A percentile compares a stretch with the other conserved stretches of the same genome.
phyloP scores from a whole-genome alignment of 2,329 filamentous ascomycete genomes.

The Kalmusia sp. region DNA sequence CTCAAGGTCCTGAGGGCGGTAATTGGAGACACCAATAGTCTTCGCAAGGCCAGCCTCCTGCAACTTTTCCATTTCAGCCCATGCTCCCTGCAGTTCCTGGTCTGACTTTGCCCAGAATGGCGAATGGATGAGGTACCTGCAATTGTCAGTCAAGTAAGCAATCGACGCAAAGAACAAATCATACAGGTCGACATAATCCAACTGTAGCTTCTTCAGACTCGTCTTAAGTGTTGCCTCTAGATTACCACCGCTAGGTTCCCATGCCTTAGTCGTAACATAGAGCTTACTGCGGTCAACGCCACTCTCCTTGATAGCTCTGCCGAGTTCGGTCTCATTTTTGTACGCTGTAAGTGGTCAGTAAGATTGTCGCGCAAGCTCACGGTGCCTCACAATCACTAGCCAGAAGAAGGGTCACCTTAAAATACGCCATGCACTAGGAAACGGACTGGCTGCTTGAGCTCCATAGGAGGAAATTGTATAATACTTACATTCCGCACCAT shows the following conservation, averaged over 20 bases:
- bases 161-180: slow-evolving; percentile 14
- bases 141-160: not conserved
- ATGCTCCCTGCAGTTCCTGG: slow-evolving; percentile 62
- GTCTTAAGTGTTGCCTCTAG: slow-evolving; percentile 62
- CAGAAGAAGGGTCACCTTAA: too few relatives aligned
- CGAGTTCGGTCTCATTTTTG: slow-evolving; percentile 59
- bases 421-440: not conserved
- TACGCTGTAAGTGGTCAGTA: slow-evolving; percentile 46
- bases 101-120: slow-evolving; percentile 65
- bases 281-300: slow-evolving; percentile 55
- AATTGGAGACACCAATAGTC: slow-evolving; percentile 69
- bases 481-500: slow-evolving; percentile 71
- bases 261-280: slow-evolving; percentile 64
- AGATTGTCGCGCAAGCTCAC: too few relatives aligned
- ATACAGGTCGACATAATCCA: slow-evolving; percentile 69
- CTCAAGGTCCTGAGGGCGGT: slow-evolving; percentile 61
- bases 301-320: slow-evolving; percentile 54
- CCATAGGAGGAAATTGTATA: too few relatives aligned
- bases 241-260: slow-evolving; percentile 55
- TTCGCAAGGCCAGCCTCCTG: slow-evolving; percentile 64
- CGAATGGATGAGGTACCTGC: slow-evolving; percentile 66
- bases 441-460: not conserved
- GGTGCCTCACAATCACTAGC: too few relatives aligned
- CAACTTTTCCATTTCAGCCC: slow-evolving; percentile 67
- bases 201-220: slow-evolving; percentile 65